These are phyloP conservation scores for Fusarium austroafricanum DNA, from an alignment of 2,329 filamentous ascomycete species.

Conservation along the genomic window DNA sequence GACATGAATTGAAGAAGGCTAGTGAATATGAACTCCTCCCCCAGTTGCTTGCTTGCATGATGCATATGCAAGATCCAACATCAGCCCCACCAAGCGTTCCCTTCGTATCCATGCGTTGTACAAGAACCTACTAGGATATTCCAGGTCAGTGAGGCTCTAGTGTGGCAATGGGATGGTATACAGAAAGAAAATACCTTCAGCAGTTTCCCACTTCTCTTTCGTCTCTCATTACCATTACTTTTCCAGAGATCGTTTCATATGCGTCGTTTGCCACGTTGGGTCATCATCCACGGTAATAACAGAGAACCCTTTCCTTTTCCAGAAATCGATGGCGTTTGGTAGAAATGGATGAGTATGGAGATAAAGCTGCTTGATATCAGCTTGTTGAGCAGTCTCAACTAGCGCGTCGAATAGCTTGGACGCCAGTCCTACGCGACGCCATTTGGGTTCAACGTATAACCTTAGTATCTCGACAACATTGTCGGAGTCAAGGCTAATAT, in stretches of 20 bases:
- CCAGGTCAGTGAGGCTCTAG: not conserved
- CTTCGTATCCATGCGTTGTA: not conserved
- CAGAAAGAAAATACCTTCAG: not conserved
- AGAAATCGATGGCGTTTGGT: slow-evolving; percentile 42
- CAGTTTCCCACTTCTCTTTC: not conserved
- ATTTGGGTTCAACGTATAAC: slow-evolving; percentile 44
- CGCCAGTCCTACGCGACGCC: slow-evolving; percentile 46
- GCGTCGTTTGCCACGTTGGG: slow-evolving; percentile 46
- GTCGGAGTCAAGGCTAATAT: slow-evolving; percentile 29
- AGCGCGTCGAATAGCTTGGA: slow-evolving; percentile 39
- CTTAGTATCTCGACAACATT: slow-evolving; percentile 45
- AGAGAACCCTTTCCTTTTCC: slow-evolving; percentile 43
- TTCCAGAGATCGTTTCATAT: slow-evolving; percentile 34
- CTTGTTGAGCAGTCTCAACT: slow-evolving; percentile 20
- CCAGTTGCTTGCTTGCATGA: too few species aligned
- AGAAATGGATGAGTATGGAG: slow-evolving; percentile 48
- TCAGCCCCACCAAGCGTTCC: not conserved
- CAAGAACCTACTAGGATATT: not conserved
- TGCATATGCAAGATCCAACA: not conserved
- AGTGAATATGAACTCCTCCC: not conserved
- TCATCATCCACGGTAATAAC: slow-evolving; percentile 41
- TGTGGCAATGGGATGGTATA: not conserved
- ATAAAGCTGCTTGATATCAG: slow-evolving; percentile 40
- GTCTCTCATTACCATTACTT: not conserved
- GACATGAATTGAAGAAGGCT: not conserved